Base-by-base conservation (phyloP, 306 rosid species). In the Arachis stenosperma region DNA sequence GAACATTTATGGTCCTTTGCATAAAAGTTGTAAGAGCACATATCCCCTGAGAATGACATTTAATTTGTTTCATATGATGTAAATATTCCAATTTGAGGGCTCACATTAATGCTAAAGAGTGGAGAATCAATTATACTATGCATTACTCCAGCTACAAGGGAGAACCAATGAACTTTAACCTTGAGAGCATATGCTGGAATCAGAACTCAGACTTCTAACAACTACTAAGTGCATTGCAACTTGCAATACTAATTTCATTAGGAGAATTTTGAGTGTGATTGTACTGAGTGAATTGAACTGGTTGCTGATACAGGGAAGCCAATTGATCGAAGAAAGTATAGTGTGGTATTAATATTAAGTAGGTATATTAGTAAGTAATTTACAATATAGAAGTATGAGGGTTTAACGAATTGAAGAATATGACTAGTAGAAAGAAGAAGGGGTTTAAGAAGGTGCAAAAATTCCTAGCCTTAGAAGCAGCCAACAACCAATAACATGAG, bases 1-100 rank as follows among this genome's bases (percentile, higher is more conserved):
- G 63, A 13, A 47, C 61, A 55, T 33, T 2, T 0, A 46, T 64
- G 73, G 69, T 57, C 47, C 40, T 71, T 56, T 71, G 33, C 2
- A 56, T 33, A 46, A 78, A 68, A 47, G 61, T 70, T 44, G 9
- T 17, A 14, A 73, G 27, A 65, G 79, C 67, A 74, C 65, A 74
- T 74, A 65, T 63, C 27, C 78, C 27, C 22, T 6, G 22, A 75
- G 22, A 64, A 41, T 62, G 50, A 55, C 14, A 55, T 56, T 22
- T 22, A 22, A 22, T 64, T 8, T 7, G 11, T 37, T 60, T 51
- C 77, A 73, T 61, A 51, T 73, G 77, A 30, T 29, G 12, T 61
- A 13, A 29, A 60, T 15, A 50, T 58, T 17, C 50, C 30, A 73
- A 37, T 46, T 72, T 72, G 68, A 5, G 39, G 50, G 47, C 15